Evolutionary conservation across 495 filamentous ascomycete species (phyloP).

Genomic region (Penicillium soppii): DNA sequence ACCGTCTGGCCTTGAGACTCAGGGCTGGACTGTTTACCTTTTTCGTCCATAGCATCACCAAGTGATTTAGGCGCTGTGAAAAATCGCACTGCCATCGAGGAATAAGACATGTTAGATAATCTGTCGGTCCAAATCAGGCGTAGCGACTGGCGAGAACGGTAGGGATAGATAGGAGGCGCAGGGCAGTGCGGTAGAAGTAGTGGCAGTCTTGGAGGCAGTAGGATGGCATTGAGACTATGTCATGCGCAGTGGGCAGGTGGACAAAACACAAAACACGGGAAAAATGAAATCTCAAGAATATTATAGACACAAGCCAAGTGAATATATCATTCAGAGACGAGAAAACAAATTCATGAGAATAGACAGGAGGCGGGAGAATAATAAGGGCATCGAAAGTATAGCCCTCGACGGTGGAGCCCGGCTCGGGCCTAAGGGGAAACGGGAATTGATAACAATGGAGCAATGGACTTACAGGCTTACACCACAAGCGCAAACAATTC

Average conservation of each 20-base stretch:
- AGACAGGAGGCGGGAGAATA: not conserved
- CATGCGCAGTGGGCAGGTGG: slow-evolving; percentile 13
- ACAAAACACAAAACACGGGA: not conserved
- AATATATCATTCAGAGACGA: not conserved
- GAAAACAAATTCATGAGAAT: not conserved
- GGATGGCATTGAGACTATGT: slow-evolving; percentile 62
- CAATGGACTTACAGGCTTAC: slow-evolving; percentile 18
- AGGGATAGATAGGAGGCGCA: slow-evolving; percentile 77
- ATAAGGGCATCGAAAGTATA: not conserved
- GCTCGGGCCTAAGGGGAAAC: slow-evolving; percentile 24
- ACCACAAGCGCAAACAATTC: slow-evolving; percentile 12
- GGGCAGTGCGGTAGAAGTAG: slow-evolving; percentile 85
- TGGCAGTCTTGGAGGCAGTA: slow-evolving; percentile 87
- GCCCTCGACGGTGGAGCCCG: not conserved
- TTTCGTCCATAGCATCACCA: slow-evolving; percentile 33
- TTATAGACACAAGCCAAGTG: not conserved
- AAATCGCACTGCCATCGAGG: slow-evolving; percentile 41
- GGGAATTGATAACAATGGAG: slow-evolving; percentile 3
- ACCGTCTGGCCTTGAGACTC: slow-evolving; percentile 37
- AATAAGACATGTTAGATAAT: slow-evolving; percentile 50
- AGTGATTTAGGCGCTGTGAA: slow-evolving; percentile 72
- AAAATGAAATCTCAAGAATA: not conserved
- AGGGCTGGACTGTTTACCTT: slow-evolving; percentile 25
- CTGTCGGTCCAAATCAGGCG: slow-evolving; percentile 48
- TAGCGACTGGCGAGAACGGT: slow-evolving; percentile 74